These are phyloP conservation scores for Fusarium sarcochroum DNA, from an alignment of 2,329 filamentous ascomycete species.

Conservation along the genomic window DNA sequence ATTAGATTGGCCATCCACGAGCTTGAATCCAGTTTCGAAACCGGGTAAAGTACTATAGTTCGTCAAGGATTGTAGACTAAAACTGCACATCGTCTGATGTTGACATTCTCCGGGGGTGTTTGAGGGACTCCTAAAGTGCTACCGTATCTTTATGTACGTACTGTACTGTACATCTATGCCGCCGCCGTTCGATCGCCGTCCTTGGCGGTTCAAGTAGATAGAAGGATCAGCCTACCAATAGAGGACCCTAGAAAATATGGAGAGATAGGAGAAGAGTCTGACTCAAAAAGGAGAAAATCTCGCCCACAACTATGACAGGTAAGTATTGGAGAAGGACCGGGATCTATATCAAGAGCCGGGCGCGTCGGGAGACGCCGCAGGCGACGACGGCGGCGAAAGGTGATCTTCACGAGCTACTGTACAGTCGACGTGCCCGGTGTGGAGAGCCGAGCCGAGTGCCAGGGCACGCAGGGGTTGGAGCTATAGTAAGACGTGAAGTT, in stretches of 20 bases:
- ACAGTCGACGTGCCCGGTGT: slow-evolving; percentile 24
- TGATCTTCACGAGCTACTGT: slow-evolving; percentile 27
- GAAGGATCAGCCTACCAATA: not conserved
- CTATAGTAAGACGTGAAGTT: not conserved
- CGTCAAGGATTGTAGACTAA: slow-evolving; percentile 13
- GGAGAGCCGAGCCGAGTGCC: slow-evolving; percentile 24
- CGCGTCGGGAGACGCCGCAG: slow-evolving; percentile 19
- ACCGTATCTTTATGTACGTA: too few relatives aligned
- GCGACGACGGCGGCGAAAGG: slow-evolving; percentile 13
- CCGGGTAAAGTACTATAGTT: not conserved
- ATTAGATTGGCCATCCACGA: slow-evolving; percentile 3
- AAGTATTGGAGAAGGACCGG: not conserved
- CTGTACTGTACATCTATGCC: slow-evolving; percentile 1
- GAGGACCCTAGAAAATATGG: not conserved
- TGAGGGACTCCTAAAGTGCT: slow-evolving; percentile 4
- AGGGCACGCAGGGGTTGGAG: slow-evolving; percentile 1
- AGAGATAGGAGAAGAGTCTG: slow-evolving; percentile 5
- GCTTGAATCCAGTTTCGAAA: not conserved
- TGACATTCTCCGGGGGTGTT: slow-evolving; percentile 1
- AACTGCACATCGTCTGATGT: slow-evolving; percentile 21
- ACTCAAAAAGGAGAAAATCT: slow-evolving; percentile 28
- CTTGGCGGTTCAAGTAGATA: slow-evolving; percentile 3
- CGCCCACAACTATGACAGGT: not conserved
- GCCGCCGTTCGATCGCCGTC: slow-evolving; percentile 4
- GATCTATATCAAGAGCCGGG: slow-evolving; percentile 10